Base-by-base conservation (phyloP, 2,329 filamentous ascomycete species). In the Fusarium keratoplasticum region DNA sequence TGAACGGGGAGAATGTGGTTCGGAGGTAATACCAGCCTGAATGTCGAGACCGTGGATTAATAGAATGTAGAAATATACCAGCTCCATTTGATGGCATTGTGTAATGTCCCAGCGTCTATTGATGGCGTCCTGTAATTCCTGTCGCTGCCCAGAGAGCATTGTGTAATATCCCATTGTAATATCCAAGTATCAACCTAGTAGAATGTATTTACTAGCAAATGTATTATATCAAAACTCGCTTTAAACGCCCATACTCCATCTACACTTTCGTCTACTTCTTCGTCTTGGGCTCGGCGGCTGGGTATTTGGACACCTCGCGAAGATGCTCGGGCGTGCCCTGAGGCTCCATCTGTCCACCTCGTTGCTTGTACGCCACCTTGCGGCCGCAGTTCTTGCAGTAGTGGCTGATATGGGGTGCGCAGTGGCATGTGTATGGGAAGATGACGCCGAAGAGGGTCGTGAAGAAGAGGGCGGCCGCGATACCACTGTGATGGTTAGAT, bases 301-400 rank as follows among this genome's bases (percentile, higher is more conserved):
- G 70, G 33, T 74, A 79, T 33, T 66, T 78, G 8, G 78, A 79
- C 6, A 67, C 62, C 40, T 79, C 67, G 13, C 78, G 64, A 14
- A 79, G 22, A 52, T 79, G 78, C 13, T 78, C 78, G 6, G 78
- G 78, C 18, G 78, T 79, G 5, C 78, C 78, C 9, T 77, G 58
- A 4, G 70, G 58, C 25, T 67, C 36, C 74, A 79, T 77, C 9
- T 70, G 5, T 2, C 64, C 67, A 20, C 72, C 70, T 5, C 63
- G 64, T 22, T 68, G 27, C 50, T 67, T 60, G 50, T 66, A 57
- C 6, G 78, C 78, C 11, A 79, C 77, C 29, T 77, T 80, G 61
- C 76, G 77, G 11, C 58, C 60, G 63, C 78, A 79, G 58, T 79
- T 79, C 6, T 67, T 66, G 66, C 78, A 79, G 58, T 60, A 70